phyloP scores from a whole-genome alignment of 1,284 basidiomycete species.

The Mrakiaceae sp. region DNA sequence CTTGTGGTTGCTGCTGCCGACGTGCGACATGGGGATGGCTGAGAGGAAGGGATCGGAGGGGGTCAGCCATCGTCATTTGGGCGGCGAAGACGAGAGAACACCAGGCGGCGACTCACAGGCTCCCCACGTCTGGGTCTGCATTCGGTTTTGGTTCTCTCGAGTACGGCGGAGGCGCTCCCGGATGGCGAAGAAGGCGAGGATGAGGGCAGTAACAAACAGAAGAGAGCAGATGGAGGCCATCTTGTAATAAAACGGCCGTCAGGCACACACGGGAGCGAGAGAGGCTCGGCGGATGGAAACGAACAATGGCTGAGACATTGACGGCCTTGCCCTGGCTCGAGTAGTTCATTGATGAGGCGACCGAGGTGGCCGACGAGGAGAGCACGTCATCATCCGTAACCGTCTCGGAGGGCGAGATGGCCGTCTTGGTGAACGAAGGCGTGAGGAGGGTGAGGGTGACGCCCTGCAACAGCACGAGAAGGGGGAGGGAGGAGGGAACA shows the following conservation, averaged over 20 bases:
- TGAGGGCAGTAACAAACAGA: neutral
- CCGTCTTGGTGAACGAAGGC: slow-evolving; percentile 2
- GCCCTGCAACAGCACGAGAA: neutral
- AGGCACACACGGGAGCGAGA: neutral
- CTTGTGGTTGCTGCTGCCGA: too few species aligned
- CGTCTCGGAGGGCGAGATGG: too few species aligned
- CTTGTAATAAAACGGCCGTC: neutral
- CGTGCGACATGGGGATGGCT: too few species aligned
- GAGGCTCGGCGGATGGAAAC: neutral
- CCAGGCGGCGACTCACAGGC: neutral
- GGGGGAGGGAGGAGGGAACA: neutral
- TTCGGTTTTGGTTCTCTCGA: neutral
- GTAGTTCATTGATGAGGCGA: neutral
- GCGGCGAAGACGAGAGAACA: neutral
- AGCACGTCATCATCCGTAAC: too few species aligned
- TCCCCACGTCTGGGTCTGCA: neutral
- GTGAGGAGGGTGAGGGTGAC: neutral
- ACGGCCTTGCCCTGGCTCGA: neutral
- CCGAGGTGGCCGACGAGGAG: slow-evolving; percentile 3
- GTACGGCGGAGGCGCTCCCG: neutral
- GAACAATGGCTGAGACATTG: slow-evolving; percentile 8
- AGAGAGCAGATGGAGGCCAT: slow-evolving; percentile 9
- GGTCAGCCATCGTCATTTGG: neutral
- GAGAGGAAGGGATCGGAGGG: neutral
- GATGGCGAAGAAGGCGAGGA: slow-evolving; percentile 5